Base-by-base conservation (phyloP, 1,139 yeast genomes). In the Keqinozyma sinolaborantium region DNA sequence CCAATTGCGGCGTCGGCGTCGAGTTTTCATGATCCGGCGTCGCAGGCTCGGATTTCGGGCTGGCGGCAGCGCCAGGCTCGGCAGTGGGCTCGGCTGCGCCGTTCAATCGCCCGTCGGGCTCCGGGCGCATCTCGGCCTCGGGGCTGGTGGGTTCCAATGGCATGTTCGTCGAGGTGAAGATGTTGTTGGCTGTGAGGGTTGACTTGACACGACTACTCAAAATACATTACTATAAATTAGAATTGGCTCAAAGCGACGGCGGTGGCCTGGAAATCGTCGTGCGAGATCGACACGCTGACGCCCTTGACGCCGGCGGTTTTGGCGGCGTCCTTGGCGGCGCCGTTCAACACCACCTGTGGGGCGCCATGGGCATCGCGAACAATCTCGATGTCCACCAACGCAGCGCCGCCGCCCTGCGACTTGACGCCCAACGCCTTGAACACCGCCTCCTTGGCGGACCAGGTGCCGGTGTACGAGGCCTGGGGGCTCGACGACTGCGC, bases 391-490 rank as follows among this genome's bases (percentile, higher is more conserved):
- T 88, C 96, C 58, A 76, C 75, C 66, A 92, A 73, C 30, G 95
- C 72, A 33, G 98, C 97, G 42, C 97, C 98, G 13, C 90, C 97
- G 41, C 99, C 99, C 58, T 81, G 77, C 28, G 95, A 82, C 53
- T 78, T 75, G 41, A 87, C 95, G 41, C 95, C 92, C 51, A 92
- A 73, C 14, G 96, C 86, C 71, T 92, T 92, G 79, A 92, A 92
- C 26, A 88, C 97, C 24, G 99, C 98, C 67, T 92, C 99, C 68
- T 92, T 92, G 33, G 98, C 98, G 27, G 96, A 86, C 99, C 99
- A 92, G 30, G 95, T 84, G 33, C 99, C 99, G 23, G 98, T 90
- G 63, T 75, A 92, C 5, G 97, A 87, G 14, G 97, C 88, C 56
- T 79, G 86, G 34, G 95, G 85, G 46, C 73, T 73, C 25, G 95